Base-by-base conservation (phyloP, 2,329 filamentous ascomycete genomes). In the Botrytis paeoniae region DNA sequence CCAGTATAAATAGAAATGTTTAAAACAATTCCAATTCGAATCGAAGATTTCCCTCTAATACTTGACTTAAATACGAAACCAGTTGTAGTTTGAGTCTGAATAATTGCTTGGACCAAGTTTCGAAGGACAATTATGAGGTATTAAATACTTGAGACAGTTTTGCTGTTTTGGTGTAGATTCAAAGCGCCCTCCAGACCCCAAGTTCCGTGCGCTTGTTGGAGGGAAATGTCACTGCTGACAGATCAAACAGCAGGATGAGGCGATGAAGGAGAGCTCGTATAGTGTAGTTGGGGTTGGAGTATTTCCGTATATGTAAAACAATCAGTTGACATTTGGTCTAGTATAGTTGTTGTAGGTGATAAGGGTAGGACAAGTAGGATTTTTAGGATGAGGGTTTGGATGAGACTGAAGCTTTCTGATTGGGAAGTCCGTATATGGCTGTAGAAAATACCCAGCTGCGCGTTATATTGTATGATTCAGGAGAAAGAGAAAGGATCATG, bases 91-190 rank as follows among this genome's bases (percentile, higher is more conserved):
- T 35, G 63, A 65, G 41, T 48, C 62, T 35, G 20, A n/a, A 32
- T 45, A 65, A 43, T 35, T 65, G 62, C 41, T 65, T 48, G 41
- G 41, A 35, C 29, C 10, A 35, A 29, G 43, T 48, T 35, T 35
- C 10, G 43, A 18, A 18, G 18, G 43, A 16, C 41, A 35, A 35
- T n/a, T 48, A 37, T 65, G 63, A 65, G 63, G 62, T 45, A 64
- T 64, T 64, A 64, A 64, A 64, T n/a, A 25, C 39, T 32, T 64
- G 62, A 41, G 39, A 64, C 39, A n/a, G n/a, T 29, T 63, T 14
- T 29, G n/a, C 25, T 18, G 0, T 20, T 63, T 63, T 43, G 39
- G n/a, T 25, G 39, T 63, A n/a, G 60, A 37, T 63, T 63, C 61
- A 43, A 64, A 45, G 29, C 29, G 16, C 25, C 16, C 61, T 18